These are phyloP conservation scores for apple (Malus domestica) DNA, from an alignment of 306 rosid genomes.

Conservation along the genomic window DNA sequence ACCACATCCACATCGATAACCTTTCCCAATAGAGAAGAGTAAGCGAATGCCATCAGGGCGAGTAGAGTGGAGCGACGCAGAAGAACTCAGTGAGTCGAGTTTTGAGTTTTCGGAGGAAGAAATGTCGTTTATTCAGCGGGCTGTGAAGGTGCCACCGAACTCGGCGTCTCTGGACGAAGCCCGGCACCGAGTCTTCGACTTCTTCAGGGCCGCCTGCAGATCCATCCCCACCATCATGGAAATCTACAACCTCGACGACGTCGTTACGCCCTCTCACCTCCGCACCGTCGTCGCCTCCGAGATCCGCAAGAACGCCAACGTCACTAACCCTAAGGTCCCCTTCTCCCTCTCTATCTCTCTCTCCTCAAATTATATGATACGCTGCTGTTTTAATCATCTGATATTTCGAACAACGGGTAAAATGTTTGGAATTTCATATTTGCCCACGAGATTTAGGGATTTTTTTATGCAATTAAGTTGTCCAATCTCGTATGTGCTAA, in stretches of 20 bases:
- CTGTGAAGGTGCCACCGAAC: constrained; percentile 77
- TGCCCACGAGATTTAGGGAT: neutral
- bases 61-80: neutral
- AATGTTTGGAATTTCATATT: neutral
- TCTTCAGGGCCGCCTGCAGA: constrained; percentile 75
- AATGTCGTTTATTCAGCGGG: constrained; percentile 50
- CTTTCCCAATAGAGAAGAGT: neutral
- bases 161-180: constrained; percentile 78
- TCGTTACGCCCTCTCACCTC: constrained; percentile 49
- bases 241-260: constrained; percentile 71
- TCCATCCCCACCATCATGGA: constrained; percentile 75
- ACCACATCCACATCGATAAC: neutral
- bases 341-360: neutral
- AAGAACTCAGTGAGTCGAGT: neutral
- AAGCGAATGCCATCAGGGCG: neutral
- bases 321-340: constrained; percentile 69
- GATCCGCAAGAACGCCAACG: constrained; percentile 66
- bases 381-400: neutral
- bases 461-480: neutral
- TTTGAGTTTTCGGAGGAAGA: neutral
- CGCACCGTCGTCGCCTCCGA: constrained; percentile 74
- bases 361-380: neutral
- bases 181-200: constrained; percentile 63
- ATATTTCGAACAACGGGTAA: neutral
- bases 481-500: too few relatives aligned